Evolutionary conservation across 169 alveolate genomes (phyloP).

Genomic region (Eimeria tenella): DNA sequence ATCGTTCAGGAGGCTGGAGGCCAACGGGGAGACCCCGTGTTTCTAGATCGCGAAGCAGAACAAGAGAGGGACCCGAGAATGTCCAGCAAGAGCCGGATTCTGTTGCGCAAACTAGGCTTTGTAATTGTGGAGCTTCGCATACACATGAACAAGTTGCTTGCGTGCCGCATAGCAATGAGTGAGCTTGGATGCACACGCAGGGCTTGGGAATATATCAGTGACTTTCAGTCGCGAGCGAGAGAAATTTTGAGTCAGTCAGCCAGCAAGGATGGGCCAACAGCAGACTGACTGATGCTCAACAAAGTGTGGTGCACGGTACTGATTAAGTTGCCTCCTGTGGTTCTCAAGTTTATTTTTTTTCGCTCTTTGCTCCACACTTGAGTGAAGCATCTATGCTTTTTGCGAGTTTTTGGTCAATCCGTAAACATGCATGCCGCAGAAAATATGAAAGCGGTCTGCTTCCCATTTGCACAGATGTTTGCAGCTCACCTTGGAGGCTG

Average conservation of each 20-base stretch:
- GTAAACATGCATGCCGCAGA: no score
- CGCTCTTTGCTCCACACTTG: no score
- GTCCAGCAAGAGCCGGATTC: not conserved
- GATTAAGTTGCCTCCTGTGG: not conserved
- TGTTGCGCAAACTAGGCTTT: conserved; percentile 33
- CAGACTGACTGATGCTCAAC: not conserved
- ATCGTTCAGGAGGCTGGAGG: conserved; percentile 58
- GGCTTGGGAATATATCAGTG: conserved; percentile 21
- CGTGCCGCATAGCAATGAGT: conserved; percentile 42
- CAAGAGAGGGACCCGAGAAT: not conserved
- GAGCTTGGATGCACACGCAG: conserved; percentile 33
- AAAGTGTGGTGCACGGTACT: not conserved
- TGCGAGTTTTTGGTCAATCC: no score
- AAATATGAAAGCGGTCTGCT: no score
- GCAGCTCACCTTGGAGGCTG: no score
- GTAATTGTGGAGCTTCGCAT: conserved; percentile 48
- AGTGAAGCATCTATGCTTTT: no score
- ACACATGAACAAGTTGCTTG: conserved; percentile 15
- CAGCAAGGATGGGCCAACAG: not conserved
- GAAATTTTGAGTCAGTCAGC: not conserved
- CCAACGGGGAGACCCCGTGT: conserved; percentile 29
- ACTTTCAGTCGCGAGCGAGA: not conserved
- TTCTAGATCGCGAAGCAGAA: conserved; percentile 37
- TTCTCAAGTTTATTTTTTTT: no score
- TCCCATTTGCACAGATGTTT: no score